These are phyloP conservation scores for Aspergillus novoparasiticus DNA, from an alignment of 2,329 filamentous ascomycete genomes.

Conservation along the genomic window DNA sequence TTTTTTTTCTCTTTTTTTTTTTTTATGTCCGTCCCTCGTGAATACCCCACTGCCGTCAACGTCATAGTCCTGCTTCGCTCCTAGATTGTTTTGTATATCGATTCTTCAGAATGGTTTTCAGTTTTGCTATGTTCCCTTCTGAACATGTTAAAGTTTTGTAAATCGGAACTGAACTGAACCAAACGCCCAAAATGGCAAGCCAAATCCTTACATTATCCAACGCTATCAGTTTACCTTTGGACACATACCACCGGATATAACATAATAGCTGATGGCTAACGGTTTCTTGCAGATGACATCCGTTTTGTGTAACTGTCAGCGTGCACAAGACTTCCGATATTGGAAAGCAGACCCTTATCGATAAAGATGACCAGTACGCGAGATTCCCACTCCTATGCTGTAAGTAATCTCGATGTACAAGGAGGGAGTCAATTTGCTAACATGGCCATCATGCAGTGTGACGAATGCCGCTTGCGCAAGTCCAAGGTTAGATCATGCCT, in stretches of 20 bases:
- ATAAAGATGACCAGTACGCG: conserved; percentile 44
- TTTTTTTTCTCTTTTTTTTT: conserved; percentile 8
- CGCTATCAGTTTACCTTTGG: background rate
- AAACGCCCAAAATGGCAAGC: background rate
- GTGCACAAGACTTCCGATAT: conserved; percentile 29
- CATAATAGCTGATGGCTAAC: conserved; percentile 22
- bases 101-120: conserved; percentile 3
- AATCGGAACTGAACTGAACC: background rate
- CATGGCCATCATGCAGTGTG: conserved; percentile 32
- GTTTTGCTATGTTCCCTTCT: background rate
- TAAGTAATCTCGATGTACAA: conserved; percentile 26
- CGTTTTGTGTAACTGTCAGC: conserved; percentile 33
- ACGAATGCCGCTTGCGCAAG: conserved; percentile 44
- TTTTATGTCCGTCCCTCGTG: background rate
- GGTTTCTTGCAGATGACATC: conserved; percentile 32
- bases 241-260: background rate
- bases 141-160: conserved; percentile 3
- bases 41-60: conserved; percentile 3
- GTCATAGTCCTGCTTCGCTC: conserved; percentile 5
- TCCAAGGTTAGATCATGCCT: conserved; percentile 35
- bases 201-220: background rate
- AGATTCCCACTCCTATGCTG: conserved; percentile 45
- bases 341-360: conserved; percentile 24
- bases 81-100: background rate
- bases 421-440: conserved; percentile 1